Evolutionary conservation across 768 basidiomycete species (phyloP).

Genomic region (Rhizopogon rudus): DNA sequence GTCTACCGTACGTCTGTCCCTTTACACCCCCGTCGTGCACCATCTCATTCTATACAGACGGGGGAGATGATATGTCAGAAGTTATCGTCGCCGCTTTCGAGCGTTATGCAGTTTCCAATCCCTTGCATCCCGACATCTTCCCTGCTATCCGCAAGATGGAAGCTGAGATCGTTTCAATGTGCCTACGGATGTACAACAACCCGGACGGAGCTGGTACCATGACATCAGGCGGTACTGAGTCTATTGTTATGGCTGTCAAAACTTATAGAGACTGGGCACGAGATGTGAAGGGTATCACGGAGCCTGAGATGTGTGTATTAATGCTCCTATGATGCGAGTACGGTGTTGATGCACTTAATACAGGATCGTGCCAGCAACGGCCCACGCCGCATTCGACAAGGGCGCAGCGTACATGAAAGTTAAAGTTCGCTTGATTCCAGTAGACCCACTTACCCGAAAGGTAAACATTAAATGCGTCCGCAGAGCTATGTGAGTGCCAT

Average conservation of each 20-base stretch:
- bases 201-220: constrained; percentile 86
- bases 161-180: constrained; percentile 89
- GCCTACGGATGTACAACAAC: constrained; percentile 77
- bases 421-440: constrained; percentile 85
- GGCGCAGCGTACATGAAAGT: constrained; percentile 83
- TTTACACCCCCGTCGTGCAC: background rate
- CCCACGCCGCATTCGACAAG: constrained; percentile 95
- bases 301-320: constrained; percentile 81
- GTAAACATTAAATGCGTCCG: constrained; percentile 73
- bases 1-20: constrained; percentile 67
- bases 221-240: constrained; percentile 95
- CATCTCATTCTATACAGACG: constrained; percentile 43
- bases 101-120: constrained; percentile 82
- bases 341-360: background rate
- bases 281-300: constrained; percentile 77
- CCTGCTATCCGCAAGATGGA: constrained; percentile 96
- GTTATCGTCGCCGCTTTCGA: constrained; percentile 79
- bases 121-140: constrained; percentile 90
- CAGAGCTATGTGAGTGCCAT: constrained; percentile 74
- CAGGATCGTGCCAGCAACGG: constrained; percentile 80
- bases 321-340: background rate
- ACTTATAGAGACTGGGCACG: constrained; percentile 92
- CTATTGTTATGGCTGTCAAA: constrained; percentile 93
- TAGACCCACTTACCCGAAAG: constrained; percentile 71
- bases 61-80: constrained; percentile 74